These are phyloP conservation scores for Lipomyces mesembrius DNA, from an alignment of 805 yeast species.

Conservation along the genomic window DNA sequence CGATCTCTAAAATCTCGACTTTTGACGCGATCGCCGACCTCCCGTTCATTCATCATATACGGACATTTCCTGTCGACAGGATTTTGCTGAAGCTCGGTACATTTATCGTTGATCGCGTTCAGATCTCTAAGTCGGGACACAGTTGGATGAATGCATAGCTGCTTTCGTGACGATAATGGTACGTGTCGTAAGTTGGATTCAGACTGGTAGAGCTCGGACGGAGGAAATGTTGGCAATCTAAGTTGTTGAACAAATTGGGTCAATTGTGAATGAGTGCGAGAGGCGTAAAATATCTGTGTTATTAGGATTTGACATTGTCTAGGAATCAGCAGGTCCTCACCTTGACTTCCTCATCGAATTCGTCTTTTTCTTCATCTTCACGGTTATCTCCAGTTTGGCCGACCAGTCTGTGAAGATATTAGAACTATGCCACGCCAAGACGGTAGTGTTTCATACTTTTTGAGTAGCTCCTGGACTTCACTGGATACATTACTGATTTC, in stretches of 20 bases:
- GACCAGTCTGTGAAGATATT: conserved; percentile 9
- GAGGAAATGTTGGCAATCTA: conserved; percentile 62
- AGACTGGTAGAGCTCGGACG: conserved; percentile 51
- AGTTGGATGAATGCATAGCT: conserved; percentile 73
- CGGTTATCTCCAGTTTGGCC: conserved; percentile 31
- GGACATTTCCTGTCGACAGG: conserved; percentile 47
- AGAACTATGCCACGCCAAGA: background rate
- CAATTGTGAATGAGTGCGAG: conserved; percentile 90
- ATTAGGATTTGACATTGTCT: background rate
- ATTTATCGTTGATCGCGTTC: conserved; percentile 74
- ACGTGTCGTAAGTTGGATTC: conserved; percentile 65
- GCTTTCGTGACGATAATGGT: conserved; percentile 83
- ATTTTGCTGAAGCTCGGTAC: conserved; percentile 66
- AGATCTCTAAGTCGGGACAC: conserved; percentile 57
- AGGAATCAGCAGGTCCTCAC: conserved; percentile 1
- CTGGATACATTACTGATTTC: conserved; percentile 47
- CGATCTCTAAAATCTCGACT: conserved; percentile 57
- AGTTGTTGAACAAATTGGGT: conserved; percentile 79
- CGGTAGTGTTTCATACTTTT: conserved; percentile 40
- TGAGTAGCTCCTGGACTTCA: conserved; percentile 57
- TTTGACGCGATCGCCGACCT: conserved; percentile 44
- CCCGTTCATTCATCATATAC: conserved; percentile 48
- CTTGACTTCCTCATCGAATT: conserved; percentile 25
- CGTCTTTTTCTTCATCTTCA: conserved; percentile 22
- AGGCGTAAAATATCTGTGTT: conserved; percentile 64